phyloP scores from a whole-genome alignment of 805 yeast species.

The Ogataea siamensis region DNA sequence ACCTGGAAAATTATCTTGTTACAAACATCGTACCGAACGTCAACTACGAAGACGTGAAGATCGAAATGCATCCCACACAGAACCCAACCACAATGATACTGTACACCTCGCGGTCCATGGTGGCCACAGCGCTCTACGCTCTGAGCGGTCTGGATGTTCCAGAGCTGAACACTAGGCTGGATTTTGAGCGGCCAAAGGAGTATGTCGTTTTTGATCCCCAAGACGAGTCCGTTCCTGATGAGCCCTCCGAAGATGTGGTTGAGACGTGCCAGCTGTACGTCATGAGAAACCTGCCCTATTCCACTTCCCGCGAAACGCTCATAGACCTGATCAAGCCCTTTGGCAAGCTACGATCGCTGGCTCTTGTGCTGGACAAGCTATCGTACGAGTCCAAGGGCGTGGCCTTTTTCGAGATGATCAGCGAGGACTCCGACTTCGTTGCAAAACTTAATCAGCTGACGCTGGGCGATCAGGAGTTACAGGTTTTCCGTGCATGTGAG shows the following conservation, averaged over 20 bases:
- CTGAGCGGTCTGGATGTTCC: constrained; percentile 37
- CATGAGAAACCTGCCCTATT: constrained; percentile 43
- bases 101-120: constrained; percentile 47
- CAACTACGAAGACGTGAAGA: constrained; percentile 27
- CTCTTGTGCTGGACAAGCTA: constrained; percentile 45
- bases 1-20: constrained; percentile 44
- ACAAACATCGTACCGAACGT: constrained; percentile 44
- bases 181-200: constrained; percentile 44
- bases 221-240: constrained; percentile 46
- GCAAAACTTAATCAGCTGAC: constrained; percentile 35
- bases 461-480: constrained; percentile 37
- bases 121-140: constrained; percentile 55
- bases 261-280: constrained; percentile 26
- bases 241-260: constrained; percentile 41
- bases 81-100: constrained; percentile 43
- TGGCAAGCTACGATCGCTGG: constrained; percentile 40
- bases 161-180: constrained; percentile 33
- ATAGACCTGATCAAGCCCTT: constrained; percentile 40
- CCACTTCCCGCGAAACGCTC: constrained; percentile 43
- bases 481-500: constrained; percentile 40
- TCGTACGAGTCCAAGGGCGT: constrained; percentile 54
- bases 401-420: constrained; percentile 48
- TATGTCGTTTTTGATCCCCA: constrained; percentile 42
- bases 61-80: constrained; percentile 30
- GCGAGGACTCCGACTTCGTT: constrained; percentile 27